These are phyloP conservation scores for Prunus mume DNA, from an alignment of 306 rosid genomes.

Conservation along the genomic window DNA sequence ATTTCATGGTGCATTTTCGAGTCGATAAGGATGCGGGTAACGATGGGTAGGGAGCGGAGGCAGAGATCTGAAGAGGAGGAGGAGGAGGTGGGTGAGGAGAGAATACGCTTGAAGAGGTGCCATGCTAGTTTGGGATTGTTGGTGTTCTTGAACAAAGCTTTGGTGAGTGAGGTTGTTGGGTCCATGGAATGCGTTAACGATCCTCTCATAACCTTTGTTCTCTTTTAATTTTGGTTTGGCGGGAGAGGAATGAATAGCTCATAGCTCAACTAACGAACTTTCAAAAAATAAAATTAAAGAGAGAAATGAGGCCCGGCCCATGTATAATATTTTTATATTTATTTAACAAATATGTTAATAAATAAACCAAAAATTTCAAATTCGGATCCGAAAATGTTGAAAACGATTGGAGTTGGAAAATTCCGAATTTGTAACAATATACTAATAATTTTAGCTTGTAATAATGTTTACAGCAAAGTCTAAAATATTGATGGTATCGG, in stretches of 20 bases:
- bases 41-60: conserved; percentile 38
- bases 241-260: not conserved
- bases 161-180: conserved; percentile 30
- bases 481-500: too few relatives aligned
- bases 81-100: conserved; percentile 40
- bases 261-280: not conserved
- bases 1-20: conserved; percentile 61
- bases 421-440: too few relatives aligned
- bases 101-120: conserved; percentile 64
- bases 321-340: too few relatives aligned
- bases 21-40: conserved; percentile 54
- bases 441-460: too few relatives aligned
- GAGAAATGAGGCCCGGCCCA: too few relatives aligned
- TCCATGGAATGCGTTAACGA: conserved; percentile 26
- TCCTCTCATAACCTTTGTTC: not conserved
- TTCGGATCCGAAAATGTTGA: too few relatives aligned
- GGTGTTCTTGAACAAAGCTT: conserved; percentile 49
- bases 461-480: too few relatives aligned
- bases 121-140: conserved; percentile 76
- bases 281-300: not conserved
- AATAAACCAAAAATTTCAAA: too few relatives aligned
- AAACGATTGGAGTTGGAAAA: too few relatives aligned
- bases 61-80: conserved; percentile 16
- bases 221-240: not conserved
- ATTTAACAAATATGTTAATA: too few relatives aligned